Base-by-base conservation (phyloP, 1,284 basidiomycete species). In the Trametes sp. region DNA sequence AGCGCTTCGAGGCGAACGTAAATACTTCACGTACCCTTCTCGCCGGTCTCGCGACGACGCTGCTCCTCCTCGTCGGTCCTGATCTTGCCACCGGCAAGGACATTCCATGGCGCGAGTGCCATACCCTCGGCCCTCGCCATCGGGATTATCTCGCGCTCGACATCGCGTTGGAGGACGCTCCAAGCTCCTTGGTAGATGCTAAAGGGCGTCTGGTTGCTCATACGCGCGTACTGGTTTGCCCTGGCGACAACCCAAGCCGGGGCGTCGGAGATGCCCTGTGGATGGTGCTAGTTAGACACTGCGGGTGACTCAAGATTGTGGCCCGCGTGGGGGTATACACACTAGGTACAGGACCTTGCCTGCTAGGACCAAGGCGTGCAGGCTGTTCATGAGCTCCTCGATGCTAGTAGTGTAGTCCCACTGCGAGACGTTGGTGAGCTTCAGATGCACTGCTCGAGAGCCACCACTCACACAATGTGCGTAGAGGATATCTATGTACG, bases 1-100 rank as follows among this genome's bases (percentile, higher is more conserved):
- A 26, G 13, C 10, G 23, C 26, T 21, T 24, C 4, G 13, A 11
- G 23, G 44, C 5, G 44, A 4, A 21, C 5, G 42, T 3, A 4
- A 44, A 19, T 21, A 44, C n/a, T n/a, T n/a, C 21, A 9, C 19
- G 6, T 10, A 46, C 44, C 44, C 21, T 46, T 46, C 44, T 46
- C 82, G 13, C 79, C 78, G 1, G 78, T 75, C 54, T 76, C 59
- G n/a, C 68, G 65, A 0, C 81, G 74, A 1, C 67, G 64, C 57
- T 80, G 75, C 62, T 81, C 81, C 64, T 82, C 80, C 7, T 70
- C 80, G 60, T 83, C 81, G 0, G 77, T 78, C 31, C 80, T 76
- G 56, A 87, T 73, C 23, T 80, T 78, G 0, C 82, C 44, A 11
- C 44, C 44, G 5, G 44, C 44, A 3, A 44, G 42, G n/a, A 44